A percentile compares a stretch with the other conserved stretches of the same genome.
Conservation (phyloP, 2,329 filamentous ascomycete genomes). For the Fusarium praegraminearum region DNA sequence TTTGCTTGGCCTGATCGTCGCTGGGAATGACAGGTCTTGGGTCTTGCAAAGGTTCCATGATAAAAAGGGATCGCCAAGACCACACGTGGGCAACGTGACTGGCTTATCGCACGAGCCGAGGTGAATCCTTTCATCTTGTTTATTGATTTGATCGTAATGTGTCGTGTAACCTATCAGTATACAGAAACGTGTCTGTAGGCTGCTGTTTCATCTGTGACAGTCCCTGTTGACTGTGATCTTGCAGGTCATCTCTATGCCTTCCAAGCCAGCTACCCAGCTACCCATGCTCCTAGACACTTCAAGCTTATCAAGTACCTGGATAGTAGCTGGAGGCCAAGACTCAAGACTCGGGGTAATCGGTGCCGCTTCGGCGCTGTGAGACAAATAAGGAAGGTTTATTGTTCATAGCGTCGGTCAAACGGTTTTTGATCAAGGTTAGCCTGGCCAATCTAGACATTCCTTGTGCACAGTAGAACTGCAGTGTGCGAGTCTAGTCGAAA, state of each 20-base stretch:
- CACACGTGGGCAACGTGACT: constrained; percentile 46
- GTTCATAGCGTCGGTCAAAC: constrained; percentile 21
- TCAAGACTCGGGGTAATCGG: constrained; percentile 11
- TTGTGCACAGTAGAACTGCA: background rate
- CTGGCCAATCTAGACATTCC: background rate
- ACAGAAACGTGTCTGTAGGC: constrained; percentile 2
- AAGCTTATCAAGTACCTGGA: too few relatives aligned
- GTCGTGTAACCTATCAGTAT: constrained; percentile 2
- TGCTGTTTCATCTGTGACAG: background rate
- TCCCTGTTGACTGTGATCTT: background rate
- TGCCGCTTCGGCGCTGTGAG: constrained; percentile 13
- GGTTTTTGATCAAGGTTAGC: constrained; percentile 1
- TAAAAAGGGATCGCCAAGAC: constrained; percentile 42
- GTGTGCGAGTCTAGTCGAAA: background rate
- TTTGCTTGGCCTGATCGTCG: constrained; percentile 18
- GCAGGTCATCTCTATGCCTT: too few relatives aligned
- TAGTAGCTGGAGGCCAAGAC: background rate
- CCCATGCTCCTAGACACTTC: too few relatives aligned
- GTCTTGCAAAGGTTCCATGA: constrained; percentile 32
- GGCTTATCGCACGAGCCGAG: constrained; percentile 36
- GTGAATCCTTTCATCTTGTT: constrained; percentile 5
- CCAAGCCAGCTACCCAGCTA: background rate
- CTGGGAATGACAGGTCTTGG: constrained; percentile 5
- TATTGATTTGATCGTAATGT: background rate
- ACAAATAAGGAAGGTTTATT: constrained; percentile 38